Evolutionary conservation across 495 filamentous ascomycete genomes (phyloP), one percentile per base, ranked within the genome.

Genomic region (Xylaria longipes): DNA sequence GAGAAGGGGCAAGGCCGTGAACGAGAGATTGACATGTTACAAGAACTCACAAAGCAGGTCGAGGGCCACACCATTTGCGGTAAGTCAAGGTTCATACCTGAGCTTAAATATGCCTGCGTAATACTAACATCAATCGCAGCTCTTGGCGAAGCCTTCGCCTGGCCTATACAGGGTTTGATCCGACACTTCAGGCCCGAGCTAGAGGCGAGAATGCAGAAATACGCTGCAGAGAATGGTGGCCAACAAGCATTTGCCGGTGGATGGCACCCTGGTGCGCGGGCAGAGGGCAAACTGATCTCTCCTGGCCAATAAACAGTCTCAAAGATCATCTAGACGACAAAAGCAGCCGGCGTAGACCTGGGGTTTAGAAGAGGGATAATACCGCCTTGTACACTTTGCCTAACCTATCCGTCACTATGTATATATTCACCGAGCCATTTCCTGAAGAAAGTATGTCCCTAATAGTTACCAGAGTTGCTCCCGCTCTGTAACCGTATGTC

Each of bases 21-120:
- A 80, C 85, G 96, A 50, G 96, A 99, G 84, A 99, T 99, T 80
- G 96, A 99, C 82, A 99, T 99, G 96, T 88, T 99, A 71, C 96
- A 98, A 85, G 96, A 99, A 86, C 84, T 99, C 71, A 99, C 96
- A 66, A 98, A 98, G 87, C 97, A 98, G 84, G 96, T 99, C 63
- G 96, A 99, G 85, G 96, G 96, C 20, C 96, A 98, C 85, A 97
- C 96, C 17, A 99, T 99, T 73, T 99, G 96, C 83, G 96, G 89
- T 91, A 85, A 77, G 87, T 82, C 0, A 15, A 69, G 0, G 29
- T 43, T 25, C 20, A 20, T 22, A 60, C 20, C 29, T 20, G 22
- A 1, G 46, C 20, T 45, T n/a, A 17, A 25, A 67, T 29, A 22
- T 33, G 25, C 45, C 57, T 54, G 5, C 41, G 1, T 68, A 9